Percentiles rank a stretch among this genome's conserved stretches.
These are phyloP conservation scores for Parmelia sp. DNA, from an alignment of 495 filamentous ascomycete genomes.

Conservation along the genomic window DNA sequence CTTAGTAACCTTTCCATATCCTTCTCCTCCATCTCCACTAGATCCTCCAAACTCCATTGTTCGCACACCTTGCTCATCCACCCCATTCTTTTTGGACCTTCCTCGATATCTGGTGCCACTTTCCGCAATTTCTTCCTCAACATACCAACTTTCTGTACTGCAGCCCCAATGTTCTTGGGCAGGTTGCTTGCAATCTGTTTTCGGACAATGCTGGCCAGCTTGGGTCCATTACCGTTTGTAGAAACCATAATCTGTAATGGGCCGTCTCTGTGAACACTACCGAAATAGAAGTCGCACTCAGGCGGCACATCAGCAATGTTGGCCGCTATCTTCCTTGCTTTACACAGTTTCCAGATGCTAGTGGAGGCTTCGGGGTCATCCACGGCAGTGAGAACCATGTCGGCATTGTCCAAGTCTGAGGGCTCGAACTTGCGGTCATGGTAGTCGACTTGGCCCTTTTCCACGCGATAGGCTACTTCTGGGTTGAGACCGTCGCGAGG, in stretches of 20 bases:
- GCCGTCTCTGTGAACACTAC: slow-evolving; percentile 87
- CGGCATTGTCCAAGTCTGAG: slow-evolving; percentile 66
- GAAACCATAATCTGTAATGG: slow-evolving; percentile 97
- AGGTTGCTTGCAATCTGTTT: slow-evolving; percentile 71
- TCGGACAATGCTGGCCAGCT: slow-evolving; percentile 80
- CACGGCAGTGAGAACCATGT: slow-evolving; percentile 88
- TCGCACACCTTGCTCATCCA: slow-evolving; percentile 96
- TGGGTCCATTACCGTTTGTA: slow-evolving; percentile 94
- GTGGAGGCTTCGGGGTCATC: slow-evolving; percentile 86
- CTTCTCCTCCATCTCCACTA: slow-evolving; percentile 74
- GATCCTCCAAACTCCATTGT: slow-evolving; percentile 74
- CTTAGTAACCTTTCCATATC: slow-evolving; percentile 74
- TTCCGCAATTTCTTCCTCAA: slow-evolving; percentile 72
- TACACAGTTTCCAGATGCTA: slow-evolving; percentile 85
- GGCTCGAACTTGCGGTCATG: slow-evolving; percentile 77
- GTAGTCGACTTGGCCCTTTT: slow-evolving; percentile 64
- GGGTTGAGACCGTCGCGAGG: slow-evolving; percentile 74
- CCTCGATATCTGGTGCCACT: slow-evolving; percentile 61
- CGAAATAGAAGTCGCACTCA: slow-evolving; percentile 98
- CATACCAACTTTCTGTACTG: slow-evolving; percentile 74
- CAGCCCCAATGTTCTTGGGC: slow-evolving; percentile 69
- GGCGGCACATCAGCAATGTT: slow-evolving; percentile 97
- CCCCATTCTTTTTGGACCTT: slow-evolving; percentile 85
- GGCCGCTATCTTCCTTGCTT: slow-evolving; percentile 72
- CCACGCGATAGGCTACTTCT: slow-evolving; percentile 78